phyloP scores from a whole-genome alignment of 2,329 filamentous ascomycete genomes.

The Sclerotinia glacialis region DNA sequence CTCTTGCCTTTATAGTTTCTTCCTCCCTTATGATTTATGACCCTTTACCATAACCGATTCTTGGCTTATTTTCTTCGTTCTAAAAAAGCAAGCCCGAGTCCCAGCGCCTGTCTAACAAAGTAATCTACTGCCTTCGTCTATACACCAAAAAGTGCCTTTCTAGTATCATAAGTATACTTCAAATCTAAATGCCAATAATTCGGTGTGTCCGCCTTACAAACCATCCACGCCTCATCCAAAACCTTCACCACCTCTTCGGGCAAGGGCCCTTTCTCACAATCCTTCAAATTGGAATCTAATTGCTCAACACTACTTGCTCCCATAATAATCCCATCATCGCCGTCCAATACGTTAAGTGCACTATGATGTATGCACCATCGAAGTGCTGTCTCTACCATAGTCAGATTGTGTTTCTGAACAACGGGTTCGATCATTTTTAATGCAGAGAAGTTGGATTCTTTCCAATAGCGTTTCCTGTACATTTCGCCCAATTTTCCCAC shows the following conservation, averaged over 20 bases:
- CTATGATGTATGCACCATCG: constrained; percentile 60
- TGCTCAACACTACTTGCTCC: constrained; percentile 44
- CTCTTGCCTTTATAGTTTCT: too few relatives aligned
- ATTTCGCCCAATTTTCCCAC: constrained; percentile 44
- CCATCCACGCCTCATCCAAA: constrained; percentile 62
- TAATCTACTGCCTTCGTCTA: neutral
- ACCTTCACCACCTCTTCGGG: constrained; percentile 62
- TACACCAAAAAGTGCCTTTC: constrained; percentile 31
- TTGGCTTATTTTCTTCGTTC: neutral
- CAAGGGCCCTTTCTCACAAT: constrained; percentile 53
- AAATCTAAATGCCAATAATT: constrained; percentile 40
- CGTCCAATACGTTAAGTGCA: constrained; percentile 50
- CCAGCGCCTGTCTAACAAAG: neutral
- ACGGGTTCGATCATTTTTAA: constrained; percentile 58
- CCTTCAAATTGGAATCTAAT: constrained; percentile 44
- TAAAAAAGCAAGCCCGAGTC: neutral
- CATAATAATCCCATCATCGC: constrained; percentile 45
- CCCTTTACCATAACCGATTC: neutral
- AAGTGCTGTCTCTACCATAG: constrained; percentile 58
- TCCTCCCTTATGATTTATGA: too few relatives aligned
- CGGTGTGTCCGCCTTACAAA: constrained; percentile 49
- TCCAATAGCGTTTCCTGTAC: constrained; percentile 62
- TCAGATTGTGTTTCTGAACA: constrained; percentile 56
- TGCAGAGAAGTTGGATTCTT: constrained; percentile 60
- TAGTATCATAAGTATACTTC: constrained; percentile 36